phyloP scores from a whole-genome alignment of 202 grass and related monocot genomes.

The Carex arenaria region DNA sequence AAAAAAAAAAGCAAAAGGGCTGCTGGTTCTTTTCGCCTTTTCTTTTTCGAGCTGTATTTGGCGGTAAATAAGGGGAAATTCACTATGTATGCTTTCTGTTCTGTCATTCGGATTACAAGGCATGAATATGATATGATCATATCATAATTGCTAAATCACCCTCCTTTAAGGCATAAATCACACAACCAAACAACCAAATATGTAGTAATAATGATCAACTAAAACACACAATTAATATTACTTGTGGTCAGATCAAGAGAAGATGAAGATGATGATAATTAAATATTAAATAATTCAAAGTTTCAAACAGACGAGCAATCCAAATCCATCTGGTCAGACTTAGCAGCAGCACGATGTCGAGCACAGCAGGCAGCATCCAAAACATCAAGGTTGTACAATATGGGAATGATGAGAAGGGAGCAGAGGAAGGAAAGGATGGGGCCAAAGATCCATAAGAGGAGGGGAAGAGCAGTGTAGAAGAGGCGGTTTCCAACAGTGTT shows the following conservation, averaged over 20 bases:
- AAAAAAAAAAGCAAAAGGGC: not conserved
- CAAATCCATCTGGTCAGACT: not conserved
- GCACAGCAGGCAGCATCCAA: not conserved
- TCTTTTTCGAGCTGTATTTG: no score
- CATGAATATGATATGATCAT: not conserved
- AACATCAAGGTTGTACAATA: slow-evolving; percentile 72
- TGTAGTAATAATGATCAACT: not conserved
- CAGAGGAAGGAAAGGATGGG: slow-evolving; percentile 63
- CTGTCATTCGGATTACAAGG: not conserved
- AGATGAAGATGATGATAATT: not conserved
- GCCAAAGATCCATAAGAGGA: slow-evolving; percentile 75
- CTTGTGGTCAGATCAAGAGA: not conserved
- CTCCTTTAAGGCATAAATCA: not conserved
- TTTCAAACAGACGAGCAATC: slow-evolving; percentile 2
- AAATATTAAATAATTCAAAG: not conserved
- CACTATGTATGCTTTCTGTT: not conserved
- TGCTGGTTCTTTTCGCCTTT: not conserved
- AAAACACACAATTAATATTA: not conserved
- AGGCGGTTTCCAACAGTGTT: slow-evolving; percentile 62
- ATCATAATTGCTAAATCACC: not conserved
- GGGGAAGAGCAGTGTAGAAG: slow-evolving; percentile 62
- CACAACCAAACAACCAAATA: not conserved
- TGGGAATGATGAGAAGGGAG: slow-evolving; percentile 52
- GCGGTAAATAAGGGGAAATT: not conserved
- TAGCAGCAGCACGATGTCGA: not conserved